These are phyloP conservation scores for Chalciporus sphaerocephalus DNA, from an alignment of 768 basidiomycete species.

Conservation along the genomic window DNA sequence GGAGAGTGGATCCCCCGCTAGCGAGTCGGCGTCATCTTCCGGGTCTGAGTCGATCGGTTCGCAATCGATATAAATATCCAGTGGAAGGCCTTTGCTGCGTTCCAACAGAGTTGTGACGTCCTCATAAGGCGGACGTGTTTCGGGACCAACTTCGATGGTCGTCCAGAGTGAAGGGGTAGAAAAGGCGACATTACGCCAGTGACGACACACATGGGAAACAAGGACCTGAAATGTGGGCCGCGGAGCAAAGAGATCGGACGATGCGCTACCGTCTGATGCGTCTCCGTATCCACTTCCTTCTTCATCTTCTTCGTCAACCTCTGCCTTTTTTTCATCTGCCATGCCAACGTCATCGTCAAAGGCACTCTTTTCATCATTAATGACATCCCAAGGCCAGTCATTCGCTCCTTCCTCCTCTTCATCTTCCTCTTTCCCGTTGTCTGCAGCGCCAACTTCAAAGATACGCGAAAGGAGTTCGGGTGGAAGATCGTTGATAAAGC, in stretches of 20 bases:
- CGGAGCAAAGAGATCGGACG: background rate
- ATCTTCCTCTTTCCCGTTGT: slow-evolving; percentile 34
- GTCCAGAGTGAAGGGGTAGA: slow-evolving; percentile 58
- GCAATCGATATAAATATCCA: slow-evolving; percentile 51
- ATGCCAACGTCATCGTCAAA: slow-evolving; percentile 3
- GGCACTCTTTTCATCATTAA: slow-evolving; percentile 16
- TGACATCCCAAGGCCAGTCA: slow-evolving; percentile 20
- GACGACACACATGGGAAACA: slow-evolving; percentile 58
- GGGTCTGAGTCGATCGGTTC: slow-evolving; percentile 27
- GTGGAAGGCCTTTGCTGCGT: slow-evolving; percentile 50
- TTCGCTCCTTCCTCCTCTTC: slow-evolving; percentile 21
- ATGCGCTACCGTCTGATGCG: slow-evolving; percentile 2
- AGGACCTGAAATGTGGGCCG: slow-evolving; percentile 44
- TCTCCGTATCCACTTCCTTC: slow-evolving; percentile 4
- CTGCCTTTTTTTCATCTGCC: background rate
- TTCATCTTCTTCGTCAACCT: background rate
- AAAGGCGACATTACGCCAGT: slow-evolving; percentile 53
- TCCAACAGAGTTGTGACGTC: slow-evolving; percentile 43
- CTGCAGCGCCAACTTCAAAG: slow-evolving; percentile 45
- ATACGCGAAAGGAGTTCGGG: slow-evolving; percentile 55
- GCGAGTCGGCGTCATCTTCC: slow-evolving; percentile 20
- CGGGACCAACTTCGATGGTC: slow-evolving; percentile 25
- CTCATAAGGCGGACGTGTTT: slow-evolving; percentile 40
- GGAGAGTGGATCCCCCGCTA: slow-evolving; percentile 17
- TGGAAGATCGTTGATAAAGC: slow-evolving; percentile 51